These are phyloP conservation scores for Pichia sp. DNA, from an alignment of 1,139 yeast species.

Conservation along the genomic window DNA sequence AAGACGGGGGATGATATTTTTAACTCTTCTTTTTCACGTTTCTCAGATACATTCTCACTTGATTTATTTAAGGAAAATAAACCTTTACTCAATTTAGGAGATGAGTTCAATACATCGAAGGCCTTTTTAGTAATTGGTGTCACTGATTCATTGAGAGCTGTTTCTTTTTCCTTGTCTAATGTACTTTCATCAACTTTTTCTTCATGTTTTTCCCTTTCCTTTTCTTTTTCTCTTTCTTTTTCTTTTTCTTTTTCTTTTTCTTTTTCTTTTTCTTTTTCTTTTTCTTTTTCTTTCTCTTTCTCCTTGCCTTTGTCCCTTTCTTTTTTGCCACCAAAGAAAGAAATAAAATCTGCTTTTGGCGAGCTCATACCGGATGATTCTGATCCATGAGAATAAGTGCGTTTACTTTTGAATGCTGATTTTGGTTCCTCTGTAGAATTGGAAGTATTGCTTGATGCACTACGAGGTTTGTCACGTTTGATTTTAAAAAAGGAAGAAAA, in stretches of 20 bases:
- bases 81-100: slow-evolving; percentile 13
- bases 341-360: slow-evolving; percentile 15
- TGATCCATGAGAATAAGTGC: slow-evolving; percentile 10
- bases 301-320: slow-evolving; percentile 9
- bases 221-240: no score
- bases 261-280: background rate
- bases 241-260: background rate
- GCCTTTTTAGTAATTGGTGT: background rate
- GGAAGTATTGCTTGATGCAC: background rate
- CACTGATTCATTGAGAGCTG: background rate
- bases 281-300: slow-evolving; percentile 2
- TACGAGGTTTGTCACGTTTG: slow-evolving; percentile 15
- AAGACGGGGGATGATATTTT: background rate
- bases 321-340: slow-evolving; percentile 16
- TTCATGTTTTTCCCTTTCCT: no score
- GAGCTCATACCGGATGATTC: slow-evolving; percentile 10
- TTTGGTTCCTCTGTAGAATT: slow-evolving; percentile 11
- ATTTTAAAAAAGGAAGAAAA: slow-evolving; percentile 19
- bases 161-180: background rate
- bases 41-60: slow-evolving; percentile 6
- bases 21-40: slow-evolving; percentile 2
- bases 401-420: slow-evolving; percentile 6
- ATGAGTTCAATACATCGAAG: slow-evolving; percentile 1
- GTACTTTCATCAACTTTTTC: background rate
- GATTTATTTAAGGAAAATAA: slow-evolving; percentile 11